Evolutionary conservation across 805 yeast genomes (phyloP).

Genomic region (Yamadazyma sp.): DNA sequence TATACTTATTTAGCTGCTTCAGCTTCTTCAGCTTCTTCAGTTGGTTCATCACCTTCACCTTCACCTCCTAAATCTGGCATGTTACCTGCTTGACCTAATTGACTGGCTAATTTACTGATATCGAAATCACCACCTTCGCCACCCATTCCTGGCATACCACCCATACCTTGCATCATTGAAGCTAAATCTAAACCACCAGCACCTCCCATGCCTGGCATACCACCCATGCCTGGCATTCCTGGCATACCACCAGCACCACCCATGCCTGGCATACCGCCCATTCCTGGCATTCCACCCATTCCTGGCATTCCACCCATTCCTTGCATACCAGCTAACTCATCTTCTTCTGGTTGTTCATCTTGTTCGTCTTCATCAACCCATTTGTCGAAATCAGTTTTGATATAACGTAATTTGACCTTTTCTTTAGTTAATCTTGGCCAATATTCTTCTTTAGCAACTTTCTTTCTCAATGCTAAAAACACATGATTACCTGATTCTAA

Average conservation of each 20-base stretch:
- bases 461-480: constrained; percentile 66
- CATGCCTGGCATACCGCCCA: constrained; percentile 17
- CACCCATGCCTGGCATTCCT: constrained; percentile 28
- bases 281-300: constrained; percentile 21
- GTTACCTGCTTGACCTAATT: constrained; percentile 41
- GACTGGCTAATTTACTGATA: constrained; percentile 38
- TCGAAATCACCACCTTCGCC: constrained; percentile 33
- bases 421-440: constrained; percentile 97
- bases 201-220: constrained; percentile 34
- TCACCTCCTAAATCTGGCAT: constrained; percentile 23
- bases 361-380: constrained; percentile 99
- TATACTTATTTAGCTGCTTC: no score
- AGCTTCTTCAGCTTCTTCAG: constrained; percentile 19
- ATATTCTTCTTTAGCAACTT: constrained; percentile 64
- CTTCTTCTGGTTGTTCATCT: constrained; percentile 58
- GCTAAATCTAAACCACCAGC: constrained; percentile 26
- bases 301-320: constrained; percentile 25
- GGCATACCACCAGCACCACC: constrained; percentile 24
- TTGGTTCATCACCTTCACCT: constrained; percentile 22
- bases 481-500: constrained; percentile 58
- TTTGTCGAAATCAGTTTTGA: constrained; percentile 93
- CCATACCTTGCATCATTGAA: constrained; percentile 22
- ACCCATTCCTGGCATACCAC: constrained; percentile 24
- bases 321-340: constrained; percentile 31
- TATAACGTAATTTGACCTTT: constrained; percentile 71